Percentiles rank a stretch among this genome's conserved stretches.
Evolutionary conservation across 495 filamentous ascomycete species (phyloP).

Genomic region (Neurospora sp.): DNA sequence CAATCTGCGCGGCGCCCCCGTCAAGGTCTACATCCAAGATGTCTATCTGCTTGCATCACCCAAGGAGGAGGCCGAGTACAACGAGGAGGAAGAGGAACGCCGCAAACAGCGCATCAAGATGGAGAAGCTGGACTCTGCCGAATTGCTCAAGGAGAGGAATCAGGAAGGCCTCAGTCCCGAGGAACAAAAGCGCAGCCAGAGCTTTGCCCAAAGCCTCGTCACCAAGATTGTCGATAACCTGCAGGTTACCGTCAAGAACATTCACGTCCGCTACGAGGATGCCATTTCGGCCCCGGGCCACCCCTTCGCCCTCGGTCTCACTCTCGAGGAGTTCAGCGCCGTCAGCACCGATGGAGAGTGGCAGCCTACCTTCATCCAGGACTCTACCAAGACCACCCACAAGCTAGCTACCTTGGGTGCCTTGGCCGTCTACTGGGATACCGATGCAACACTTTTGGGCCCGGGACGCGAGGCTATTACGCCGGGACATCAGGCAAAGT

Average conservation of each 20-base stretch:
- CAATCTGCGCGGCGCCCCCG: constrained; percentile 85
- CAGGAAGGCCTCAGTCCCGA: constrained; percentile 89
- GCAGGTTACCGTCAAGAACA: constrained; percentile 94
- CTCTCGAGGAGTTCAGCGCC: constrained; percentile 88
- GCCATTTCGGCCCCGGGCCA: constrained; percentile 92
- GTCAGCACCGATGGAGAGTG: constrained; percentile 90
- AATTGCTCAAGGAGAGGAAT: constrained; percentile 81
- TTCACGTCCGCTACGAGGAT: constrained; percentile 95
- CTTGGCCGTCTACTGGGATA: constrained; percentile 94
- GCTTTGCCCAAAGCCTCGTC: constrained; percentile 86
- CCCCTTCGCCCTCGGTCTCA: constrained; percentile 85
- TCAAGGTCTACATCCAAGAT: constrained; percentile 91
- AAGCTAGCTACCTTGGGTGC: constrained; percentile 84
- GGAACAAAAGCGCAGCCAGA: constrained; percentile 91
- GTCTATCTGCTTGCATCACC: constrained; percentile 90
- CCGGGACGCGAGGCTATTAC: constrained; percentile 62
- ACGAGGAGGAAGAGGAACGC: constrained; percentile 80
- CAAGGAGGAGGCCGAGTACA: constrained; percentile 85
- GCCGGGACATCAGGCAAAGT: constrained; percentile 31
- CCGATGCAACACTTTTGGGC: constrained; percentile 73
- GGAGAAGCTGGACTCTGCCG: constrained; percentile 93
- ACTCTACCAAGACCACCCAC: constrained; percentile 69
- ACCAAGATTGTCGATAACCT: constrained; percentile 97
- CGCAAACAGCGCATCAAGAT: constrained; percentile 82
- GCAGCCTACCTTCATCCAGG: constrained; percentile 90